Percentiles rank a stretch among this genome's conserved stretches.
These are phyloP conservation scores for Schizosaccharomyces osmophilus DNA, from an alignment of 805 yeast genomes.

Conservation along the genomic window DNA sequence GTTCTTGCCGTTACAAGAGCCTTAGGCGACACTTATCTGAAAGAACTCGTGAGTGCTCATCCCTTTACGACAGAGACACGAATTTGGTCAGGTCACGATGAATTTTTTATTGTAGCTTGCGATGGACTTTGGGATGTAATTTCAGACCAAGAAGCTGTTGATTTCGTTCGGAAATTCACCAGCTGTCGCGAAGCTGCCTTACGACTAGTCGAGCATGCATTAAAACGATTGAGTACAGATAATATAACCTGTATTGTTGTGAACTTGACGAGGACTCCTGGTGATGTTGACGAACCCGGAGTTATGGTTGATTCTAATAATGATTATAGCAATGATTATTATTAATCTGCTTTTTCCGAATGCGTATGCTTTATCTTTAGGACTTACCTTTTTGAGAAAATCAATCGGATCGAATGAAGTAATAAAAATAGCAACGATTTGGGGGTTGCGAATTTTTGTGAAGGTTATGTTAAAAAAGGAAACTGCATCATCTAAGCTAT, in stretches of 20 bases:
- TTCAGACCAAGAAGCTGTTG: conserved; percentile 62
- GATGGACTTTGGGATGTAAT: conserved; percentile 96
- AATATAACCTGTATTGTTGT: conserved; percentile 87
- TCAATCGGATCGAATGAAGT: too few species aligned
- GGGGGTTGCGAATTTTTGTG: too few species aligned
- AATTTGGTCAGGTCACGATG: conserved; percentile 32
- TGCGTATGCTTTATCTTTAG: too few species aligned
- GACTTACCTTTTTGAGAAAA: too few species aligned
- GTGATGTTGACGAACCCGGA: background rate
- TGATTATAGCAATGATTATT: background rate
- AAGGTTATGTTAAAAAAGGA: too few species aligned
- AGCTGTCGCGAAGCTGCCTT: conserved; percentile 10
- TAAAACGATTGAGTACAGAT: conserved; percentile 61
- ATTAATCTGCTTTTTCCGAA: background rate
- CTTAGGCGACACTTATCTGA: conserved; percentile 81
- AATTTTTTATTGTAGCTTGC: conserved; percentile 71
- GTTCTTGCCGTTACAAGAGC: conserved; percentile 86
- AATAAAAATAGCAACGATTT: too few species aligned
- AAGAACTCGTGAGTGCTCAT: conserved; percentile 62
- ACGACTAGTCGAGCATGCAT: conserved; percentile 22
- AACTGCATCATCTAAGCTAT: too few species aligned
- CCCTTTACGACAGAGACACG: conserved; percentile 84
- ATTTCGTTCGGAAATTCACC: conserved; percentile 30
- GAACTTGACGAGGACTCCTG: background rate
- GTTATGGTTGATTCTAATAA: background rate